These are phyloP conservation scores for Penicillium daleae DNA, from an alignment of 495 filamentous ascomycete species.

Conservation along the genomic window DNA sequence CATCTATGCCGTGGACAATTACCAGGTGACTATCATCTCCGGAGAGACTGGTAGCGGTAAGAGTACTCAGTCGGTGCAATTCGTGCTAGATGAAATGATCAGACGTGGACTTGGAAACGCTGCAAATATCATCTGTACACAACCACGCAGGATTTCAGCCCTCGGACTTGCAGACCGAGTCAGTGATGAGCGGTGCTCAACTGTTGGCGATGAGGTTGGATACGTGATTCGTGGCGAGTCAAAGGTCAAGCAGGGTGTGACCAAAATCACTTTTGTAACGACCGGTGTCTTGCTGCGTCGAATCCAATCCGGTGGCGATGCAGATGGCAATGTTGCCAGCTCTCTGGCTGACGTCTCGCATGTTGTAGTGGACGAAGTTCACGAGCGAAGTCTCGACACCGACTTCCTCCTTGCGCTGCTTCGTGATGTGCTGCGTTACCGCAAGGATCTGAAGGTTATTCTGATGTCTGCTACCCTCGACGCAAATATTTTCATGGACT, in stretches of 20 bases:
- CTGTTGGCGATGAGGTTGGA: conserved; percentile 86
- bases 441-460: conserved; percentile 86
- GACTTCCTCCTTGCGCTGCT: conserved; percentile 91
- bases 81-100: conserved; percentile 92
- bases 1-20: conserved; percentile 66
- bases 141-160: conserved; percentile 92
- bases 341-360: conserved; percentile 89
- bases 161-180: conserved; percentile 93
- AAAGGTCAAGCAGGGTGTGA: conserved; percentile 64
- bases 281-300: conserved; percentile 93
- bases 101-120: conserved; percentile 68
- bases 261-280: conserved; percentile 93
- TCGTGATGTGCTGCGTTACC: conserved; percentile 75
- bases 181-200: conserved; percentile 82
- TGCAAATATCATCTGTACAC: conserved; percentile 95
- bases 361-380: conserved; percentile 95
- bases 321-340: conserved; percentile 73
- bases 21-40: conserved; percentile 93
- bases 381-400: conserved; percentile 93
- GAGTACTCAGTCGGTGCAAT: conserved; percentile 95
- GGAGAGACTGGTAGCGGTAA: conserved; percentile 97
- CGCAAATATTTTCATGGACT: conserved; percentile 80
- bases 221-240: conserved; percentile 95
- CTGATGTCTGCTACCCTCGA: conserved; percentile 99
- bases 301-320: conserved; percentile 82